Base-by-base conservation (phyloP, 331 rosid genomes). In the Rhamnella rubrinervis region DNA sequence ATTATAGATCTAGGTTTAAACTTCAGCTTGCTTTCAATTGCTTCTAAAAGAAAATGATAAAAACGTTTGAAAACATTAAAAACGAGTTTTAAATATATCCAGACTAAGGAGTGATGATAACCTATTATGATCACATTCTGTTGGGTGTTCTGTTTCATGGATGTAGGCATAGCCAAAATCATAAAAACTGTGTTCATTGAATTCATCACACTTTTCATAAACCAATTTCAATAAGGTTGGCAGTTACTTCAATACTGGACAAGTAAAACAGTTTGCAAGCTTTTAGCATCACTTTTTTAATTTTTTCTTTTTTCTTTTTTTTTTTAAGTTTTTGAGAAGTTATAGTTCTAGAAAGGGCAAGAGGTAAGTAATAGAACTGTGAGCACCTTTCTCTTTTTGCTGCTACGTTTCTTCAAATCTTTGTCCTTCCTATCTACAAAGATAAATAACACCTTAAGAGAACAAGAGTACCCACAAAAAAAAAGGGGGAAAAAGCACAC, bases 301-400 rank as follows among this genome's bases (percentile, higher is more conserved):
- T n/a, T n/a, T n/a, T n/a, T n/a, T n/a, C n/a, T n/a, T n/a, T n/a
- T n/a, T n/a, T n/a, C n/a, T 17, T 53, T 23, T 23, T 23, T 23
- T 1, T 5, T 53, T 2, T 2, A 61, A 20, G 55, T 63, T 56
- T 55, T 38, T 31, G 9, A 67, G 65, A 26, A 60, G 35, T 72
- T 77, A 71, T 55, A 77, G 55, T 64, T 19, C 69, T 37, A 57
- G 35, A 75, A 38, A 21, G 59, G 37, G 25, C 55, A 71, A 38
- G 39, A 18, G 57, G 23, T 18, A 67, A 59, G 55, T 18, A 49
- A 46, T 51, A 17, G 49, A 72, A 77, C 58, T 72, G 78, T 72
- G 59, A 59, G 75, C 81, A 93, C 97, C 97, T 89, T 95, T 83
- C 91, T 80, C 86, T 85, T 91, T 85, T 75, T 95, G 87, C 87